Evolutionary conservation across 345 rosid genomes (phyloP).

Genomic region (Arabidopsis thaliana): TAIR10.1 NC_003071.7:11427001-11427500

Average conservation of each 20-base stretch:
- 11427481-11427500: slow-evolving; percentile 47
- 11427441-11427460: slow-evolving; percentile 51
- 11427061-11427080: slow-evolving; percentile 53
- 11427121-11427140: slow-evolving; percentile 46
- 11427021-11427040: slow-evolving; percentile 56
- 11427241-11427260: slow-evolving; percentile 28
- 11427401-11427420: slow-evolving; percentile 51
- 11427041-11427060: slow-evolving; percentile 53
- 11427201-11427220: slow-evolving; percentile 66
- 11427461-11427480: slow-evolving; percentile 53
- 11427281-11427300: slow-evolving; percentile 53
- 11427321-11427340: slow-evolving; percentile 52
- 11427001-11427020: slow-evolving; percentile 62
- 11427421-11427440: slow-evolving; percentile 47
- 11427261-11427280: slow-evolving; percentile 38
- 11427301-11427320: slow-evolving; percentile 44
- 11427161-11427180: slow-evolving; percentile 60
- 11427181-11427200: slow-evolving; percentile 54
- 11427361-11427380: slow-evolving; percentile 52
- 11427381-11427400: slow-evolving; percentile 56
- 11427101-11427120: slow-evolving; percentile 71
- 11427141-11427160: slow-evolving; percentile 46
- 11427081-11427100: slow-evolving; percentile 51
- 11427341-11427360: slow-evolving; percentile 52
- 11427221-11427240: slow-evolving; percentile 45